These are phyloP conservation scores for Colletotrichum camelliae DNA, from an alignment of 2,329 filamentous ascomycete genomes.

Conservation along the genomic window DNA sequence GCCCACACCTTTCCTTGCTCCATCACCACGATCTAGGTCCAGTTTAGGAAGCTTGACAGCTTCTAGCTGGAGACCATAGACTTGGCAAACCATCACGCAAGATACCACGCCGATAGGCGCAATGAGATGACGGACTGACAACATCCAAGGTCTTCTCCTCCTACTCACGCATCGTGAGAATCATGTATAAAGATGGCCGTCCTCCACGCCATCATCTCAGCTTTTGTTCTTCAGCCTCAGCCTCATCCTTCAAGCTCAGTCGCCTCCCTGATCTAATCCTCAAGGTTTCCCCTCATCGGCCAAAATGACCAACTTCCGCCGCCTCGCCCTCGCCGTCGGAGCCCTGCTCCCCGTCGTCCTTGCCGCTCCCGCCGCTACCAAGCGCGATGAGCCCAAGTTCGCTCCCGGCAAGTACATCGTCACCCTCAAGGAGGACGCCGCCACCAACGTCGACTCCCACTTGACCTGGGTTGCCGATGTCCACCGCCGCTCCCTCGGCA, in stretches of 20 bases:
- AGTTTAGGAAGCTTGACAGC: slow-evolving; percentile 19
- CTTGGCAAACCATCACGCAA: slow-evolving; percentile 21
- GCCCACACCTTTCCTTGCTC: slow-evolving; percentile 6
- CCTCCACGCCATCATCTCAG: not conserved
- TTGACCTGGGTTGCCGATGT: slow-evolving; percentile 30
- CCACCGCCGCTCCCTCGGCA: slow-evolving; percentile 35
- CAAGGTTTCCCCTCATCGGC: not conserved
- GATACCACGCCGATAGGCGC: slow-evolving; percentile 10
- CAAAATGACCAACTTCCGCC: slow-evolving; percentile 34
- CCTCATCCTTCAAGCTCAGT: slow-evolving; percentile 1
- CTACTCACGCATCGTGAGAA: not conserved
- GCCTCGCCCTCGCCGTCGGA: slow-evolving; percentile 34
- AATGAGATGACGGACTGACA: not conserved
- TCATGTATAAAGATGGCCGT: slow-evolving; percentile 6
- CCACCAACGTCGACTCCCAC: slow-evolving; percentile 33
- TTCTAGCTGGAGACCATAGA: not conserved
- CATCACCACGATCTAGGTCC: not conserved
- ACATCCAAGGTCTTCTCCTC: not conserved
- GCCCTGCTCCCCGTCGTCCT: slow-evolving; percentile 35
- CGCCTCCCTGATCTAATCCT: not conserved
- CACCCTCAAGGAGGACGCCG: slow-evolving; percentile 45
- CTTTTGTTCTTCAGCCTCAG: not conserved
- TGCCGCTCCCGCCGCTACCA: slow-evolving; percentile 29
- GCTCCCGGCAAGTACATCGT: slow-evolving; percentile 50
- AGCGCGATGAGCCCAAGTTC: slow-evolving; percentile 34